These are phyloP conservation scores for Cyberlindnera meyerae DNA, from an alignment of 805 yeast genomes.

Conservation along the genomic window DNA sequence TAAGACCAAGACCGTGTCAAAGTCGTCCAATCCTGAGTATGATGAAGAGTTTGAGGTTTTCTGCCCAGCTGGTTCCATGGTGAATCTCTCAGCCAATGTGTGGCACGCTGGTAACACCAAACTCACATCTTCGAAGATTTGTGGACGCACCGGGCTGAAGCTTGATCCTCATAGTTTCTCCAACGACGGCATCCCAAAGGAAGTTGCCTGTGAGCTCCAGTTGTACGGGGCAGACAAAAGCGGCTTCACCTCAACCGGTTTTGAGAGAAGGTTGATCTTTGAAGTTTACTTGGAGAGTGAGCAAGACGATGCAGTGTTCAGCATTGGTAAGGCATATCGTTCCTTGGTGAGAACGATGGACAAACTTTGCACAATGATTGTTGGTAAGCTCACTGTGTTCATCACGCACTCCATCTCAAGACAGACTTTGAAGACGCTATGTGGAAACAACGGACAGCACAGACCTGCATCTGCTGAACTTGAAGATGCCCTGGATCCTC, in stretches of 20 bases:
- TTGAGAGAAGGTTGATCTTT: constrained; percentile 63
- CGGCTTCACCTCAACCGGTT: too few relatives aligned
- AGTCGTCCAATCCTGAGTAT: constrained; percentile 72
- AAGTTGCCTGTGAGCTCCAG: constrained; percentile 46
- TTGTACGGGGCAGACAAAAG: too few relatives aligned
- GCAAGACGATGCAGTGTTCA: constrained; percentile 72
- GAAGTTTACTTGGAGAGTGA: constrained; percentile 77
- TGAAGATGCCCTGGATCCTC: constrained; percentile 64
- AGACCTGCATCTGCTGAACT: constrained; percentile 43
- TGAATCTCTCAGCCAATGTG: constrained; percentile 52
- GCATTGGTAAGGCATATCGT: constrained; percentile 71
- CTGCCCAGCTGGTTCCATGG: constrained; percentile 35
- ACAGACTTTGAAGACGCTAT: constrained; percentile 48
- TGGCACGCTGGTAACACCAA: constrained; percentile 63
- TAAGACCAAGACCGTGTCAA: constrained; percentile 59
- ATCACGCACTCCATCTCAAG: constrained; percentile 56
- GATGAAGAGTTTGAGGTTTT: constrained; percentile 74
- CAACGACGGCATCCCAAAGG: constrained; percentile 66
- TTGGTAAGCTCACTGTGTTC: constrained; percentile 64
- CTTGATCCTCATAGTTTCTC: constrained; percentile 59
- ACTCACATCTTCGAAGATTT: constrained; percentile 50
- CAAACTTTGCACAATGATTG: constrained; percentile 62
- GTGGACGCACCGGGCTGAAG: constrained; percentile 59
- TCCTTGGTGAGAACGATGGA: constrained; percentile 60
- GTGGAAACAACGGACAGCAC: constrained; percentile 44